These are phyloP conservation scores for Coniella vitis DNA, from an alignment of 2,329 filamentous ascomycete species.

Conservation along the genomic window DNA sequence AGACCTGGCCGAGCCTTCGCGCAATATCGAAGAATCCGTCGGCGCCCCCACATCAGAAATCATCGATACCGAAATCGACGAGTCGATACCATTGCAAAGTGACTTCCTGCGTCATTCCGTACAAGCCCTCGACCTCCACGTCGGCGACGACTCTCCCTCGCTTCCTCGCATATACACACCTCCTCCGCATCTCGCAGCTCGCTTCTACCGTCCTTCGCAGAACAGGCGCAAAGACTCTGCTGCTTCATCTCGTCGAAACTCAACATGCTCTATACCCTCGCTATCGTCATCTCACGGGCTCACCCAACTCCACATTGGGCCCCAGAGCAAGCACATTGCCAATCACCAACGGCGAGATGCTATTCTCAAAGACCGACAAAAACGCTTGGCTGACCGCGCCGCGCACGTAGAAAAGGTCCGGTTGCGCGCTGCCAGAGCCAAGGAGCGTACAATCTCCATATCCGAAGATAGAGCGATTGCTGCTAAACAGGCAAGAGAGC, in stretches of 20 bases:
- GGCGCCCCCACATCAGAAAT: slow-evolving; percentile 19
- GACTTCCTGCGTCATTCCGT: slow-evolving; percentile 15
- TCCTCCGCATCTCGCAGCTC: slow-evolving; percentile 69
- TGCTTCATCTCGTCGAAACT: slow-evolving; percentile 72
- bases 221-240: slow-evolving; percentile 68
- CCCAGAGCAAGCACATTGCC: slow-evolving; percentile 70
- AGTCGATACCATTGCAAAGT: slow-evolving; percentile 16
- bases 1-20: slow-evolving; percentile 24
- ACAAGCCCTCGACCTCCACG: slow-evolving; percentile 13
- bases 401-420: slow-evolving; percentile 80
- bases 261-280: slow-evolving; percentile 68
- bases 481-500: slow-evolving; percentile 70
- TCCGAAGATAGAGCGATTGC: slow-evolving; percentile 73
- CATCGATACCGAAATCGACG: slow-evolving; percentile 18
- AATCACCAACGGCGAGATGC: slow-evolving; percentile 74
- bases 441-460: slow-evolving; percentile 58
- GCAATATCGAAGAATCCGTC: slow-evolving; percentile 25
- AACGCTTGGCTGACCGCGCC: slow-evolving; percentile 70
- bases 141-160: slow-evolving; percentile 16
- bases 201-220: slow-evolving; percentile 64
- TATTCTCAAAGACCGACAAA: slow-evolving; percentile 74
- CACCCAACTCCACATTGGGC: slow-evolving; percentile 41
- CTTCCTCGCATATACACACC: slow-evolving; percentile 46
- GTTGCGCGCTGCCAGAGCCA: slow-evolving; percentile 65
- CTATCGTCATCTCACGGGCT: slow-evolving; percentile 55